A percentile compares a stretch with the other conserved stretches of the same genome.
Evolutionary conservation across 2,329 filamentous ascomycete species (phyloP).

Genomic region (Monascus ruber): DNA sequence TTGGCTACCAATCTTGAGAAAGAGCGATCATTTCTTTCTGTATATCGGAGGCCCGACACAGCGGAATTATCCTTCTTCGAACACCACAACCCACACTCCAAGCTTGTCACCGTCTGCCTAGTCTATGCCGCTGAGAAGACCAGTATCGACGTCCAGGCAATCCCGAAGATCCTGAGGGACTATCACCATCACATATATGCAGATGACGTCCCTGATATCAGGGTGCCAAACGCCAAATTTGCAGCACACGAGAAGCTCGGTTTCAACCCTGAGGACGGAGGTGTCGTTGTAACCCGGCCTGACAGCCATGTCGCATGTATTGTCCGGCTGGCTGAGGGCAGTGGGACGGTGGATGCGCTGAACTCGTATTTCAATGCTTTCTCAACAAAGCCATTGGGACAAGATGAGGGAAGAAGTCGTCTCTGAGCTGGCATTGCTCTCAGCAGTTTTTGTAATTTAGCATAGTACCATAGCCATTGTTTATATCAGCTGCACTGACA

Average conservation of each 20-base stretch:
- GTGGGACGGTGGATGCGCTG: slow-evolving; percentile 66
- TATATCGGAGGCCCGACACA: slow-evolving; percentile 53
- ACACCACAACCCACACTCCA: slow-evolving; percentile 70
- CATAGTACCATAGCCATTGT: too few relatives aligned
- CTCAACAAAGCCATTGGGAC: slow-evolving; percentile 43
- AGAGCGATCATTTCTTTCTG: slow-evolving; percentile 60
- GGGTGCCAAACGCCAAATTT: slow-evolving; percentile 57
- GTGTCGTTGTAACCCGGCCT: slow-evolving; percentile 71
- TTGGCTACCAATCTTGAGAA: slow-evolving; percentile 54
- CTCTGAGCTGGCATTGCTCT: slow-evolving; percentile 9
- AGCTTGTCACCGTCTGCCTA: slow-evolving; percentile 68
- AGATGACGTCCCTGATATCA: slow-evolving; percentile 65
- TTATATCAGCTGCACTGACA: too few relatives aligned
- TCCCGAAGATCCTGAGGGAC: slow-evolving; percentile 59
- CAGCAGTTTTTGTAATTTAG: neutral
- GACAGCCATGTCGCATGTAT: slow-evolving; percentile 80
- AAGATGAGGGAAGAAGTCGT: slow-evolving; percentile 21
- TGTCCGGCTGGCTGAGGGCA: slow-evolving; percentile 61
- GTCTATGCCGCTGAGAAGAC: slow-evolving; percentile 59
- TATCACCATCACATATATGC: slow-evolving; percentile 79
- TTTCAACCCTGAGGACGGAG: slow-evolving; percentile 59
- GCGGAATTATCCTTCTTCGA: slow-evolving; percentile 62
- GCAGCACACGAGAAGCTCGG: slow-evolving; percentile 83
- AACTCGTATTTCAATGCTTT: slow-evolving; percentile 74
- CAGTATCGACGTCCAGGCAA: slow-evolving; percentile 61